These are phyloP conservation scores for Punica granatum DNA, from an alignment of 345 rosid species.

Conservation along the genomic window DNA sequence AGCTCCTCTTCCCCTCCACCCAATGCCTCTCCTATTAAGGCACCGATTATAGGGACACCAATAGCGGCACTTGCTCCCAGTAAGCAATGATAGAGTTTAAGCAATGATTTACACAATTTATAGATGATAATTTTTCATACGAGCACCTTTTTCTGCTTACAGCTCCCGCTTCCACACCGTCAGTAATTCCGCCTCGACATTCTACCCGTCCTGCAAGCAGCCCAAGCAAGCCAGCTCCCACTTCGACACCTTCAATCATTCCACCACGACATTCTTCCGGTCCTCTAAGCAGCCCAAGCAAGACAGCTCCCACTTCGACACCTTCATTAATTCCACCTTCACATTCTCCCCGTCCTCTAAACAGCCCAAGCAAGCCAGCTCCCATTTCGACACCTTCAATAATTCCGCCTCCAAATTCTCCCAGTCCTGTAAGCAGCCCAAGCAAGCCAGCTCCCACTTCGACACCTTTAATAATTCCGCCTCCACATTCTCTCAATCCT, in stretches of 20 bases:
- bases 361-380: too few species aligned
- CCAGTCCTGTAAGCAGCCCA: conserved; percentile 9
- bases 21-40: conserved; percentile 21
- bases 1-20: conserved; percentile 16
- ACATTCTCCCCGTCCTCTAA: too few species aligned
- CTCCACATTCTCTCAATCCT: conserved; percentile 11
- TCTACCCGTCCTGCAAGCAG: too few species aligned
- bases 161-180: conserved; percentile 8
- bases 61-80: conserved; percentile 37
- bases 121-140: neutral
- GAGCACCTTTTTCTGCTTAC: conserved; percentile 2
- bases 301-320: too few species aligned
- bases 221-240: too few species aligned
- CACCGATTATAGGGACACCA: conserved; percentile 28
- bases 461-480: conserved; percentile 11
- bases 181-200: too few species aligned
- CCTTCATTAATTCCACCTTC: too few species aligned
- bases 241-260: too few species aligned
- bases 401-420: conserved; percentile 14
- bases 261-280: too few species aligned
- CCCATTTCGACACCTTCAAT: conserved; percentile 5
- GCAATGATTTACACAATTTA: neutral
- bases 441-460: too few species aligned
- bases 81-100: conserved; percentile 14
- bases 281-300: too few species aligned